Evolutionary conservation across 1,284 basidiomycete genomes (phyloP).

Genomic region (Apiotrichum akiyoshidainum): DNA sequence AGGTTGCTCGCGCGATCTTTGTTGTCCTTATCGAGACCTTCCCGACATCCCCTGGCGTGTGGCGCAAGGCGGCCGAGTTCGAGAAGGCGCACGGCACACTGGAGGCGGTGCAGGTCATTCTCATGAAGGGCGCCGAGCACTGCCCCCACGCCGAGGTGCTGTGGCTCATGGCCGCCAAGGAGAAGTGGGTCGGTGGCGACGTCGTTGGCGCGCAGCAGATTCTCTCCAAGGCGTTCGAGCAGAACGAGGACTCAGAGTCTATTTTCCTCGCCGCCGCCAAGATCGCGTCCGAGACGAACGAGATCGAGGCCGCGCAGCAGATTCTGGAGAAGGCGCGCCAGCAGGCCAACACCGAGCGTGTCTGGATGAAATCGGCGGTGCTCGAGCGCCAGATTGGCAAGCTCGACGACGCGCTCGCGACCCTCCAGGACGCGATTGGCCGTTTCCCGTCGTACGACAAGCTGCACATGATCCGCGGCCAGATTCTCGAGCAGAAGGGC

Average conservation of each 20-base stretch:
- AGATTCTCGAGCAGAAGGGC: constrained; percentile 65
- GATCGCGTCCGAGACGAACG: constrained; percentile 89
- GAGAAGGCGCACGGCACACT: constrained; percentile 84
- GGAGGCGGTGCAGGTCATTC: constrained; percentile 77
- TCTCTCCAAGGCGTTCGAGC: constrained; percentile 83
- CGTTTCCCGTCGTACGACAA: constrained; percentile 87
- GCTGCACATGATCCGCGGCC: constrained; percentile 93
- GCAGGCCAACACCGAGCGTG: constrained; percentile 85
- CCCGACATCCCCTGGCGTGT: constrained; percentile 75
- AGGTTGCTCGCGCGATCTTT: constrained; percentile 79
- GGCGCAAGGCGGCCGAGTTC: constrained; percentile 85
- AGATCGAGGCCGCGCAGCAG: constrained; percentile 77
- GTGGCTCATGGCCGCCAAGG: constrained; percentile 96
- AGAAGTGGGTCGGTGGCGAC: constrained; percentile 86
- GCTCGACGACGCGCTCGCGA: constrained; percentile 67
- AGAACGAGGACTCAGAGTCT: constrained; percentile 92
- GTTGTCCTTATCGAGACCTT: constrained; percentile 89
- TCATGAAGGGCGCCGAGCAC: constrained; percentile 76
- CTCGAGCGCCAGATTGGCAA: constrained; percentile 87
- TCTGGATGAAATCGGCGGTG: constrained; percentile 97
- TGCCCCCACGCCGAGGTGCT: constrained; percentile 92
- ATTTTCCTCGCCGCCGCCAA: constrained; percentile 98
- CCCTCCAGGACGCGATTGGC: constrained; percentile 67
- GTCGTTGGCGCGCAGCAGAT: constrained; percentile 81
- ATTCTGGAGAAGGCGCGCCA: constrained; percentile 81